phyloP scores from a whole-genome alignment of 208 protist genomes.

The Leptomonas seymouri region DNA sequence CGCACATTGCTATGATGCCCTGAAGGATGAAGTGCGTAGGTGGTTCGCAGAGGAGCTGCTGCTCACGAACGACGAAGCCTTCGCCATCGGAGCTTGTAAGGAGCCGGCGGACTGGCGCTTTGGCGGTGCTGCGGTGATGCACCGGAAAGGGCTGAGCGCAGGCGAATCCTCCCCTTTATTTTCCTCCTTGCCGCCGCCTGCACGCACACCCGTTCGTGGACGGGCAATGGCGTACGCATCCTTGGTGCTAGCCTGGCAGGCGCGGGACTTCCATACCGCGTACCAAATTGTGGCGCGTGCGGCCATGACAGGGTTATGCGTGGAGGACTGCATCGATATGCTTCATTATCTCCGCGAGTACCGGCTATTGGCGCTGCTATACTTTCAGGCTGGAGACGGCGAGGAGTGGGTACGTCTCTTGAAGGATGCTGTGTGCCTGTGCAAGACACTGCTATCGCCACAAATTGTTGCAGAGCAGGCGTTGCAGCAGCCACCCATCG shows the following conservation, averaged over 20 bases:
- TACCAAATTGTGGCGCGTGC: constrained; percentile 45
- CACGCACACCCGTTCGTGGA: neutral
- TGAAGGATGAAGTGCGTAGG: constrained; percentile 17
- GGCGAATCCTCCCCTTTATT: neutral
- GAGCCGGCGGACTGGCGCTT: neutral
- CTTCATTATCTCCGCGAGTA: constrained; percentile 58
- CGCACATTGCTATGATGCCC: constrained; percentile 15
- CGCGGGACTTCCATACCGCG: constrained; percentile 56
- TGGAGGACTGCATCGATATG: constrained; percentile 73
- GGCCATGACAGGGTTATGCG: constrained; percentile 22
- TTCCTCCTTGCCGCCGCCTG: neutral
- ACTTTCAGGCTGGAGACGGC: constrained; percentile 49
- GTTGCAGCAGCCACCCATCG: neutral
- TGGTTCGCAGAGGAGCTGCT: constrained; percentile 31
- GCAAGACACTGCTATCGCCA: neutral
- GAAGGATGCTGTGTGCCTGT: constrained; percentile 32
- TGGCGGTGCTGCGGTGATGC: neutral
- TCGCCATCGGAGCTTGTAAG: too few relatives aligned
- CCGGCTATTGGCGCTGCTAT: constrained; percentile 69
- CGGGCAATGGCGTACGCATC: constrained; percentile 72
- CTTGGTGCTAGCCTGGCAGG: constrained; percentile 69
- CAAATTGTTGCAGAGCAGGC: neutral
- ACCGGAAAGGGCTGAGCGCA: neutral
- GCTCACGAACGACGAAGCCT: too few relatives aligned
- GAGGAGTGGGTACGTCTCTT: constrained; percentile 33